These are phyloP conservation scores for Ustilago curta DNA, from an alignment of 1,284 basidiomycete genomes.

Conservation along the genomic window DNA sequence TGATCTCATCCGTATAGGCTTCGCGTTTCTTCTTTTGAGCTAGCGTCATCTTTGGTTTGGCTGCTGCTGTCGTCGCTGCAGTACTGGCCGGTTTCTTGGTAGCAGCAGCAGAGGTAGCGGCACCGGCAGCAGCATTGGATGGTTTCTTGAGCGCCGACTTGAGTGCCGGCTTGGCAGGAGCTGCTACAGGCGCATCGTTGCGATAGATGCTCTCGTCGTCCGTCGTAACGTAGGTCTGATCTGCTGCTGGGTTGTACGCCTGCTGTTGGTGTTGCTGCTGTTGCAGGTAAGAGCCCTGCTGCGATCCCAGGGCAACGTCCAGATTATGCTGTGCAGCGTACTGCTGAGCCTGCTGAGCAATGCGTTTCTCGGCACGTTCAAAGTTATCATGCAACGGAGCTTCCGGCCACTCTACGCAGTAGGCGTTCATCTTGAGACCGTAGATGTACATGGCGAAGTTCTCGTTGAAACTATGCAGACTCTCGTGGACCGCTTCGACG, in stretches of 20 bases:
- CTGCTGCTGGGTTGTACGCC: constrained; percentile 37
- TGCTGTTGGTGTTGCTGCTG: constrained; percentile 21
- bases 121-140: constrained; percentile 15
- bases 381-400: constrained; percentile 61
- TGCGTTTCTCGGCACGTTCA: constrained; percentile 53
- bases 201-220: constrained; percentile 55
- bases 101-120: constrained; percentile 22
- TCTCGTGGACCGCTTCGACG: constrained; percentile 79
- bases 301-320: constrained; percentile 10
- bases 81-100: constrained; percentile 12
- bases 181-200: constrained; percentile 27
- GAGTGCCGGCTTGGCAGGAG: constrained; percentile 31
- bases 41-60: constrained; percentile 78
- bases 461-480: constrained; percentile 88
- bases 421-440: constrained; percentile 91
- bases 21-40: constrained; percentile 80
- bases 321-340: constrained; percentile 43
- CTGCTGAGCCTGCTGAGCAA: constrained; percentile 49
- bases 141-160: constrained; percentile 51
- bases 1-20: constrained; percentile 72
- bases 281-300: constrained; percentile 13
- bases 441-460: constrained; percentile 91
- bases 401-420: constrained; percentile 91
- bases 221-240: constrained; percentile 66
- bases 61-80: constrained; percentile 25